These are phyloP conservation scores for Cladosporium cucumerinum DNA, from an alignment of 2,329 filamentous ascomycete species.

Conservation along the genomic window DNA sequence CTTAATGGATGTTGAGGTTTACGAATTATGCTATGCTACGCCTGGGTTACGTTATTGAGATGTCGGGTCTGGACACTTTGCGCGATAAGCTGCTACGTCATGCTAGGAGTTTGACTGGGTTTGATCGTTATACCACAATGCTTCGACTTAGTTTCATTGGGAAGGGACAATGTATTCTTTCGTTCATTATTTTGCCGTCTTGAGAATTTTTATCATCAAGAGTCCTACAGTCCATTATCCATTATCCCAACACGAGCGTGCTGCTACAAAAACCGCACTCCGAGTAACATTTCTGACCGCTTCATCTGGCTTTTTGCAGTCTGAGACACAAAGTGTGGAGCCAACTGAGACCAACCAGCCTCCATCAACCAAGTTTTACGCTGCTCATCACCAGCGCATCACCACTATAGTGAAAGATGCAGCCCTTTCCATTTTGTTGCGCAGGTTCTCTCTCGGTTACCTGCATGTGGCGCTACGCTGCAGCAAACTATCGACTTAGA, in stretches of 20 bases:
- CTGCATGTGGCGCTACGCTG: neutral
- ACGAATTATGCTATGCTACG: conserved; percentile 6
- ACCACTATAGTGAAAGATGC: neutral
- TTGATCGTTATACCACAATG: conserved; percentile 5
- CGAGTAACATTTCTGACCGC: neutral
- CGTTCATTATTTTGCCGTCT: neutral
- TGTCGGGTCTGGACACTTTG: neutral
- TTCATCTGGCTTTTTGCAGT: neutral
- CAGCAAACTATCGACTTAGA: neutral
- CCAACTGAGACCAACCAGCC: conserved; percentile 4
- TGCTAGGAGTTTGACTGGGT: neutral
- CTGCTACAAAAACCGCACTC: neutral
- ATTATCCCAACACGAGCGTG: neutral
- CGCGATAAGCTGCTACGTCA: neutral
- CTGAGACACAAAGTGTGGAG: neutral
- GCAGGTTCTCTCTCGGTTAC: neutral
- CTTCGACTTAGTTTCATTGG: neutral
- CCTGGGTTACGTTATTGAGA: neutral
- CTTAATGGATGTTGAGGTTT: neutral
- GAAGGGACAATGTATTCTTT: neutral
- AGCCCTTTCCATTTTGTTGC: neutral
- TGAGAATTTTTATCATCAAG: neutral
- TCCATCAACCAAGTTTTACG: neutral
- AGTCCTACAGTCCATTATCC: neutral
- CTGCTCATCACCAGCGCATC: neutral